Percentiles rank a stretch among this genome's conserved stretches.
phyloP scores from a whole-genome alignment of 768 basidiomycete species.

The Rossbeevera mucosa region DNA sequence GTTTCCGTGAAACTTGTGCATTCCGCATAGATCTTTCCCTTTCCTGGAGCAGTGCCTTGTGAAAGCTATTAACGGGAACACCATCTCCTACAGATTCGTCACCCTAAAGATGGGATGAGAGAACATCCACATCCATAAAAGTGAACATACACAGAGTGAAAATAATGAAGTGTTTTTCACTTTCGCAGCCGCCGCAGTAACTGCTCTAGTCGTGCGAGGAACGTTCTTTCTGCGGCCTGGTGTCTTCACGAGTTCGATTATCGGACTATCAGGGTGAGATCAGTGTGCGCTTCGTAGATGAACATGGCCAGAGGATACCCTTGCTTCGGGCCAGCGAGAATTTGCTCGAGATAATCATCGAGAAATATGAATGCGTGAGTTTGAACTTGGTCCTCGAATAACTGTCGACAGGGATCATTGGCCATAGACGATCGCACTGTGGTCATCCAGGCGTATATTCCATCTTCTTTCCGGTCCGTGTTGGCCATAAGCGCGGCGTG shows the following conservation, averaged over 20 bases:
- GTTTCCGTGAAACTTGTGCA: neutral
- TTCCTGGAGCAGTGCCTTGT: slow-evolving; percentile 39
- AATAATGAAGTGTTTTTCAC: slow-evolving; percentile 37
- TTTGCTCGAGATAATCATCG: slow-evolving; percentile 70
- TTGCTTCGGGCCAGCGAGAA: slow-evolving; percentile 59
- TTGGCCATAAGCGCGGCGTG: slow-evolving; percentile 8
- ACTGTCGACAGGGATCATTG: slow-evolving; percentile 64
- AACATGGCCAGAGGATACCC: slow-evolving; percentile 42
- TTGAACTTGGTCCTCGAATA: slow-evolving; percentile 70
- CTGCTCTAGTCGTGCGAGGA: slow-evolving; percentile 47
- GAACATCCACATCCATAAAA: neutral
- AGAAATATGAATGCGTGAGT: slow-evolving; percentile 75
- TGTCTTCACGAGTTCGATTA: slow-evolving; percentile 81
- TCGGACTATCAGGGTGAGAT: slow-evolving; percentile 40
- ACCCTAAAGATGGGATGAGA: slow-evolving; percentile 30
- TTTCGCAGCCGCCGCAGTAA: slow-evolving; percentile 38
- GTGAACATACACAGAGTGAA: slow-evolving; percentile 43
- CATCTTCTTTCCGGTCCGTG: slow-evolving; percentile 23
- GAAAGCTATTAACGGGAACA: slow-evolving; percentile 42
- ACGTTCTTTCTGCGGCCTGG: slow-evolving; percentile 67
- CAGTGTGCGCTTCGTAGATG: neutral
- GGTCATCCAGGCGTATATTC: slow-evolving; percentile 68
- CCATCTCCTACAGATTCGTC: slow-evolving; percentile 37
- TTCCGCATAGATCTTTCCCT: slow-evolving; percentile 21
- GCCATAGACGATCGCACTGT: slow-evolving; percentile 64